Percentiles rank a stretch among this genome's conserved stretches.
Evolutionary conservation across 2,329 filamentous ascomycete species (phyloP).

Genomic region (Ploettnerulaceae sp.): DNA sequence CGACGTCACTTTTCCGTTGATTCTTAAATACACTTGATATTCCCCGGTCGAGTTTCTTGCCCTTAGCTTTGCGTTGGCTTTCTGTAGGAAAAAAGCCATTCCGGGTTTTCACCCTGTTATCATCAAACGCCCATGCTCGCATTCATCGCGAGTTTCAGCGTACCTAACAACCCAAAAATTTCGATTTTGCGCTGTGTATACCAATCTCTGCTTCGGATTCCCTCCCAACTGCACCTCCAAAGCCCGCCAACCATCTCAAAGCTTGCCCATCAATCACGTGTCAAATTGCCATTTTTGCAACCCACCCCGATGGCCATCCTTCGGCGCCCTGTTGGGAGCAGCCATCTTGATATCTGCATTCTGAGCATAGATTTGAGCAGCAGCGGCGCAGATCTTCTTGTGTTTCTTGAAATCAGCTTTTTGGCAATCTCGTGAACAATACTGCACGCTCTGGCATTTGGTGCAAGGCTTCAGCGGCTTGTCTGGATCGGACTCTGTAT

Average conservation of each 20-base stretch:
- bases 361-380: slow-evolving; percentile 19
- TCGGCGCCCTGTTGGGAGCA: slow-evolving; percentile 4
- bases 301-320: slow-evolving; percentile 18
- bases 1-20: no score
- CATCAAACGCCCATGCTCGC: no score
- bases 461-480: slow-evolving; percentile 21
- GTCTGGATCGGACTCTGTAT: neutral
- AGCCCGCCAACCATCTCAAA: neutral
- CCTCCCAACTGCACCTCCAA: neutral
- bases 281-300: slow-evolving; percentile 27
- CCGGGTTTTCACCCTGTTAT: no score
- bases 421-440: slow-evolving; percentile 30
- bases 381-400: slow-evolving; percentile 23
- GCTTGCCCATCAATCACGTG: slow-evolving; percentile 15
- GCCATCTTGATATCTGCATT: slow-evolving; percentile 19
- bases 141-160: no score
- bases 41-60: no score
- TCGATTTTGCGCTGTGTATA: no score
- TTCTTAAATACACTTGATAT: no score
- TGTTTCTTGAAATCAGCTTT: slow-evolving; percentile 26
- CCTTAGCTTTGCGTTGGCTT: no score
- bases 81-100: no score
- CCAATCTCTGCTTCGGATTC: neutral
- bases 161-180: no score
- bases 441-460: slow-evolving; percentile 24